Evolutionary conservation across 257 asterid species (phyloP), one percentile per base, ranked within the genome.

Genomic region (Parsonsia alboflavescens): DNA sequence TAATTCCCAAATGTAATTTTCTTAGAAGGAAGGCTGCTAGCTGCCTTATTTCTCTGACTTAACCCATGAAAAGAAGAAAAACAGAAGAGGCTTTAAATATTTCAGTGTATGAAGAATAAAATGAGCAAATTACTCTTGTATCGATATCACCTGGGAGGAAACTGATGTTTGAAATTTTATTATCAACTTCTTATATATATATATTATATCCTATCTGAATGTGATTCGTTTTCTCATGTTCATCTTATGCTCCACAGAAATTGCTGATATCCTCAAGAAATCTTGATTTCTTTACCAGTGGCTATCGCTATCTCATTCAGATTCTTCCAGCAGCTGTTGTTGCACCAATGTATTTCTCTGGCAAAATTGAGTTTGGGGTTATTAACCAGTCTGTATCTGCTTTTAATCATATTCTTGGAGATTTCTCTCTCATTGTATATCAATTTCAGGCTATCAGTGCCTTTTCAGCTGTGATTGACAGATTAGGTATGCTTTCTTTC

Each of bases 311-410:
- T 81, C 88, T 93, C 80, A 93, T 93, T 81, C 98, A 93, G 83
- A 84, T 91, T 83, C 97, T 93, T 82, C 98, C 98, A 52, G 98
- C 94, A 48, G 98, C 98, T 59, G 97, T 93, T 76, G 96, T 93
- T 73, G 98, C 97, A 58, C 98, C 98, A 46, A 91, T 93, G 97
- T 93, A 86, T 81, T 93, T 93, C 85, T 87, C 98, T 73, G 98
- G 98, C 36, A 93, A 91, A 89, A 89, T 91, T 73, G 98, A 93
- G 77, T 91, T 93, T 89, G 98, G 98, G 80, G 97, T 93, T 62
- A 89, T 93, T 74, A 93, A 89, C 84, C 97, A 93, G 76, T 93
- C 97, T 12, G 90, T 76, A 17, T 91, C 98, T 46, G 98, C 98
- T 28, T 93, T 93, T 68, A 91, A 86, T 86, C 97, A 93, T 86